Evolutionary conservation across 352 stramenopile species (phyloP).

Genomic region (Phytophthora megakarya): DNA sequence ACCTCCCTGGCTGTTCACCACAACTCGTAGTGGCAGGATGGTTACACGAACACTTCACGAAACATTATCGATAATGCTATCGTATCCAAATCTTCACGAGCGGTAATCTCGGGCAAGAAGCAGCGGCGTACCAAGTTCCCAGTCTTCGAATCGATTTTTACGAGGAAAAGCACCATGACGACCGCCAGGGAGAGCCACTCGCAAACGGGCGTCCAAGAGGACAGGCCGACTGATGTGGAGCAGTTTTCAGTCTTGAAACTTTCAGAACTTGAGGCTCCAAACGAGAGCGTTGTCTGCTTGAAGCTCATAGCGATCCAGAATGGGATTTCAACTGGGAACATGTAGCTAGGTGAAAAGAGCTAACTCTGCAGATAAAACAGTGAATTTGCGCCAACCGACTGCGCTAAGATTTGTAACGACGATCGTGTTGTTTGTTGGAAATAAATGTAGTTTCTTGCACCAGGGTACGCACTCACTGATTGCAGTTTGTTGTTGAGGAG

Average conservation of each 20-base stretch:
- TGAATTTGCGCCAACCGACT: slow-evolving; percentile 16
- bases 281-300: slow-evolving; percentile 15
- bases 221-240: background rate
- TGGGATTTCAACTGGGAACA: too few species aligned
- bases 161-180: slow-evolving; percentile 29
- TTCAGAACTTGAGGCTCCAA: background rate
- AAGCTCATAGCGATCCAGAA: too few species aligned
- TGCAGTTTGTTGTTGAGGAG: slow-evolving; percentile 24
- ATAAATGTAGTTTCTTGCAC: slow-evolving; percentile 28
- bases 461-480: slow-evolving; percentile 29
- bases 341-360: too few species aligned
- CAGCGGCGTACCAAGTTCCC: slow-evolving; percentile 51
- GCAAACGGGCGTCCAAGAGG: background rate
- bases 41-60: slow-evolving; percentile 44
- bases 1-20: slow-evolving; percentile 31
- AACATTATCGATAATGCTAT: slow-evolving; percentile 57
- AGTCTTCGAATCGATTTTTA: slow-evolving; percentile 36
- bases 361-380: slow-evolving; percentile 30
- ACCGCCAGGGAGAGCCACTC: background rate
- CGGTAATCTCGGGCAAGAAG: slow-evolving; percentile 42
- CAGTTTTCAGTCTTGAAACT: background rate
- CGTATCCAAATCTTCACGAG: slow-evolving; percentile 46
- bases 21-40: slow-evolving; percentile 38
- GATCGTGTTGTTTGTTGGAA: too few species aligned
- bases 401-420: slow-evolving; percentile 15